Base-by-base conservation (phyloP, 208 protist species). In the Lotmaria passim region DNA sequence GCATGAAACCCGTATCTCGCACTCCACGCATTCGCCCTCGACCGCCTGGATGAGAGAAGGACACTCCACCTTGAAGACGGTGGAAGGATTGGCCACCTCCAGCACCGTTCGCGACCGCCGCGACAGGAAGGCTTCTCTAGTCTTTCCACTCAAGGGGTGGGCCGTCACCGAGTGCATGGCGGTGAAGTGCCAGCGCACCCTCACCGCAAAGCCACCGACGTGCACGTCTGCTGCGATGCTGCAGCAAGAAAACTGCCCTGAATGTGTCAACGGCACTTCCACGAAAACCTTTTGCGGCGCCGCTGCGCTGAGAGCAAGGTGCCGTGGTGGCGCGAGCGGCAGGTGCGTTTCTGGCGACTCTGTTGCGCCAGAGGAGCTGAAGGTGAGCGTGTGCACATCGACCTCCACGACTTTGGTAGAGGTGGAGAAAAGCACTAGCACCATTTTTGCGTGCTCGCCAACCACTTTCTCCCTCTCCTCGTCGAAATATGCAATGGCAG, bases 1-100 rank as follows among this genome's bases (percentile, higher is more conserved):
- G 23, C 82, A 78, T 17, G 50, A 73, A 33, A 90, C 57, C 0
- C 72, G 44, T 34, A 90, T 66, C 46, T 78, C 63, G 19, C 81
- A 58, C 65, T 48, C 53, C 8, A 79, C 69, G n/a, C 73, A 75
- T 58, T 90, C 85, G 7, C 85, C 85, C 69, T 90, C 85, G 24
- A 90, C 68, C 17, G 64, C 81, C 55, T 73, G 65, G n/a, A 87
- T 57, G 23, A 63, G 44, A 34, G 67, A 68, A 3, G 81, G 70
- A 64, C 71, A 73, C 31, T 81, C 58, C 24, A 84, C 52, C n/a
- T 66, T 73, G 23, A 90, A 64, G 31, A 75, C 38, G 28, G 69
- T 70, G 23, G 74, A 38, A 14, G 70, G 73, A 55, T 83, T 81
- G 3, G 57, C 31, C 14, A 86, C 73, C n/a, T 47, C 58, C 39